Evolutionary conservation across 306 rosid species (phyloP).

Genomic region (Canavalia ensiformis): DNA sequence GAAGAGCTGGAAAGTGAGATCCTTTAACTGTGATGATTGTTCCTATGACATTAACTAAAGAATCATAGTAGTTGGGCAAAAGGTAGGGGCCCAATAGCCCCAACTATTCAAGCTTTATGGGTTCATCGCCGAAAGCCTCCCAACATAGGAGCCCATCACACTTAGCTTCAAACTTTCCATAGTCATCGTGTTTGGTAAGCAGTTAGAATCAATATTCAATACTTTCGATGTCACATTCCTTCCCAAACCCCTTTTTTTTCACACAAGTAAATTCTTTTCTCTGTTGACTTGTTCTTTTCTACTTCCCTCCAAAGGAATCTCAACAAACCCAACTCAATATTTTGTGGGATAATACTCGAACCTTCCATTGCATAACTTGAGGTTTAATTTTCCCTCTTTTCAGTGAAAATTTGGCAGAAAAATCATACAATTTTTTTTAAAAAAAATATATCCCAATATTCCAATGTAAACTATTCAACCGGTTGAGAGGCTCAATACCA

Average conservation of each 20-base stretch:
- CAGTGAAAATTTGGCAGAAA: no score
- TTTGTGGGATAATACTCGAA: neutral
- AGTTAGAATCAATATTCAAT: slow-evolving; percentile 41
- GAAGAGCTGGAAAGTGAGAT: slow-evolving; percentile 20
- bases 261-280: neutral
- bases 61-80: slow-evolving; percentile 4
- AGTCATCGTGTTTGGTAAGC: slow-evolving; percentile 48
- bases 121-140: slow-evolving; percentile 10
- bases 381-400: neutral
- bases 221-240: slow-evolving; percentile 40
- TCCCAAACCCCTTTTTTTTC: slow-evolving; percentile 32
- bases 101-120: slow-evolving; percentile 11
- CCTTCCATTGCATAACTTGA: slow-evolving; percentile 25
- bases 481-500: neutral
- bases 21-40: neutral
- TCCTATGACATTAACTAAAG: no score
- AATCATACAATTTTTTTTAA: neutral
- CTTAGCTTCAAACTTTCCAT: slow-evolving; percentile 3
- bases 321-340: neutral
- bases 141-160: neutral
- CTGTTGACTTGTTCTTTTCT: slow-evolving; percentile 8
- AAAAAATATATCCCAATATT: neutral
- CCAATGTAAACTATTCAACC: neutral
- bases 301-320: slow-evolving; percentile 47
- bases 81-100: slow-evolving; percentile 31